Conservation (phyloP, 768 basidiomycete species). For the Neoboletus magnificus region DNA sequence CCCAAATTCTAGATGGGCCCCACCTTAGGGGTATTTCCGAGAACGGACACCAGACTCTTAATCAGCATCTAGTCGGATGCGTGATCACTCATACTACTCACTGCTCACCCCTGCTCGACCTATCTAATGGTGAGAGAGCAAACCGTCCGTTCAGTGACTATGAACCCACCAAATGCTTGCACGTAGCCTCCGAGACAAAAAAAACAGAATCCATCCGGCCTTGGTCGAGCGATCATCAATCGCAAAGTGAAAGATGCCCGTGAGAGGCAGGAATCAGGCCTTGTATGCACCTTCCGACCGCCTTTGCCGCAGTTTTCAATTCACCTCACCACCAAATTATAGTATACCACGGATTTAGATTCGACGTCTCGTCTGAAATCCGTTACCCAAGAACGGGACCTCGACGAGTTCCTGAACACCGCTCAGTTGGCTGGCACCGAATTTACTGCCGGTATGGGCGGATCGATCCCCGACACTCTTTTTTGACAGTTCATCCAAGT, state of each 20-base stretch:
- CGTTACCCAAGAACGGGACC: conserved; percentile 91
- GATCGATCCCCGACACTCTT: neutral
- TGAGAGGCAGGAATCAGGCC: conserved; percentile 43
- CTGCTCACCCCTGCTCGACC: neutral
- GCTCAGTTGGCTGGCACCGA: conserved; percentile 94
- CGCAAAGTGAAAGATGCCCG: conserved; percentile 52
- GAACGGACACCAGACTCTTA: conserved; percentile 8
- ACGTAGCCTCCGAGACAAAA: conserved; percentile 54
- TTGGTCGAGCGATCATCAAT: conserved; percentile 96
- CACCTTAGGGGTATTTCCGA: conserved; percentile 9
- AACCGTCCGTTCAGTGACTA: neutral
- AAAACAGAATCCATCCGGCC: conserved; percentile 71
- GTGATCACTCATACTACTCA: neutral
- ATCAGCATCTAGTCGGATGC: conserved; percentile 12
- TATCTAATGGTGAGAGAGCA: conserved; percentile 12
- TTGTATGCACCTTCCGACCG: conserved; percentile 45
- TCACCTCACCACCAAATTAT: conserved; percentile 24
- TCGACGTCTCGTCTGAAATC: conserved; percentile 72
- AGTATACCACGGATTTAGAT: conserved; percentile 76
- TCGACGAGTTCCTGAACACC: conserved; percentile 94
- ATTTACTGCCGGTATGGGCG: conserved; percentile 82
- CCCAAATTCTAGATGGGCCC: no score
- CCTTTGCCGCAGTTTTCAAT: neutral
- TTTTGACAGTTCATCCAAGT: conserved; percentile 5
- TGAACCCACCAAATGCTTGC: neutral